Evolutionary conservation across 169 alveolate species (phyloP).

Genomic region (Plasmodium berghei): DNA sequence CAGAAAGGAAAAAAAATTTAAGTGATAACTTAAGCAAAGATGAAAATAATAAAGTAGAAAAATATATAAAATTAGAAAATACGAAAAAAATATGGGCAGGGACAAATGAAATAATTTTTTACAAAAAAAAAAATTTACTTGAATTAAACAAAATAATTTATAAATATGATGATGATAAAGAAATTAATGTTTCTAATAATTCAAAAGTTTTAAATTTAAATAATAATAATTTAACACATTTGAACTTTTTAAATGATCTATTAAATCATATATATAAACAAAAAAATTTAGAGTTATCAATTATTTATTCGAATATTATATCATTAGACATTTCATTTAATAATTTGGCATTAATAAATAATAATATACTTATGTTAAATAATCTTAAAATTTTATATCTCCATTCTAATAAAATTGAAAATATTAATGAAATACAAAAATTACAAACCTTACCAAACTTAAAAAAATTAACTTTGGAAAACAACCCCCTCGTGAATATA

Average conservation of each 20-base stretch:
- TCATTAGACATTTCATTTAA: slow-evolving; percentile 65
- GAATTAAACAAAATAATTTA: slow-evolving; percentile 56
- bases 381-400: slow-evolving; percentile 48
- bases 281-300: slow-evolving; percentile 7
- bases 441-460: slow-evolving; percentile 27
- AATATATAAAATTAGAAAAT: slow-evolving; percentile 42
- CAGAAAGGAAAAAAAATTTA: slow-evolving; percentile 45
- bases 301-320: slow-evolving; percentile 41
- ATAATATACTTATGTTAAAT: slow-evolving; percentile 18
- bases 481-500: slow-evolving; percentile 50
- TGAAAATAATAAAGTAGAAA: slow-evolving; percentile 31
- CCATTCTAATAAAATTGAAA: slow-evolving; percentile 58
- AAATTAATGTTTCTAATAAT: slow-evolving; percentile 51
- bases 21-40: slow-evolving; percentile 44
- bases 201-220: slow-evolving; percentile 47
- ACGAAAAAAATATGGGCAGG: slow-evolving; percentile 72
- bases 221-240: slow-evolving; percentile 43
- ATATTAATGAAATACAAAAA: slow-evolving; percentile 29
- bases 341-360: slow-evolving; percentile 19
- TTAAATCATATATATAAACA: slow-evolving; percentile 22
- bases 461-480: slow-evolving; percentile 49
- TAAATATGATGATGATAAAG: slow-evolving; percentile 54
- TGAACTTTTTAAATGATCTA: slow-evolving; percentile 27
- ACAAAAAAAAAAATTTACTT: slow-evolving; percentile 26
- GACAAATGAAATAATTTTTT: slow-evolving; percentile 50